Conservation (phyloP, 805 yeast genomes). For the Yarrowia sp. region DNA sequence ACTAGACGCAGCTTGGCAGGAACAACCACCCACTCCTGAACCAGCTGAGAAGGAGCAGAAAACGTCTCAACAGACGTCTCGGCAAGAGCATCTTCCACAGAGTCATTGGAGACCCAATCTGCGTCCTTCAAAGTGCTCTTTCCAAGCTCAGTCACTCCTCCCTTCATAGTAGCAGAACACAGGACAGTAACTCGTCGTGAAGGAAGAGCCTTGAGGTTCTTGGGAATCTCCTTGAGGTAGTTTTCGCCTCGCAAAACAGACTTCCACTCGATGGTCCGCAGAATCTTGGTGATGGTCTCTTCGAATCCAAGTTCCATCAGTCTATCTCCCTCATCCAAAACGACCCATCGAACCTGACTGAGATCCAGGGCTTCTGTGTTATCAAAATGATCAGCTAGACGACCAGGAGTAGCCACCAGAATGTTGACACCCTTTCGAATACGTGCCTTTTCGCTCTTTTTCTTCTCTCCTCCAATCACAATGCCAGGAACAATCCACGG, state of each 20-base stretch:
- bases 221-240: constrained; percentile 31
- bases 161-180: constrained; percentile 92
- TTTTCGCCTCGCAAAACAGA: constrained; percentile 42
- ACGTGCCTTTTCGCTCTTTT: constrained; percentile 94
- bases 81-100: constrained; percentile 34
- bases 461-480: constrained; percentile 97
- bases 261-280: constrained; percentile 52
- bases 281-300: constrained; percentile 78
- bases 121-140: constrained; percentile 72
- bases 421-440: constrained; percentile 93
- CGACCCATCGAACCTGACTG: constrained; percentile 75
- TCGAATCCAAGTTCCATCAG: constrained; percentile 95
- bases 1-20: constrained; percentile 92
- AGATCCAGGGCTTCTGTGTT: constrained; percentile 75
- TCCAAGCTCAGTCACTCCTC: constrained; percentile 75
- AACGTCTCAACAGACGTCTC: constrained; percentile 25
- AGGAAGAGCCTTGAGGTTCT: constrained; percentile 59
- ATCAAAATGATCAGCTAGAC: constrained; percentile 90
- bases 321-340: constrained; percentile 95
- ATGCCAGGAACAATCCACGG: constrained; percentile 92
- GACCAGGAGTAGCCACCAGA: constrained; percentile 96
- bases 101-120: constrained; percentile 53
- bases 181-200: constrained; percentile 66
- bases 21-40: constrained; percentile 74
- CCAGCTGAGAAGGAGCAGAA: constrained; percentile 85